Evolutionary conservation across 768 basidiomycete genomes (phyloP).

Genomic region (Leccinum sublutescens): DNA sequence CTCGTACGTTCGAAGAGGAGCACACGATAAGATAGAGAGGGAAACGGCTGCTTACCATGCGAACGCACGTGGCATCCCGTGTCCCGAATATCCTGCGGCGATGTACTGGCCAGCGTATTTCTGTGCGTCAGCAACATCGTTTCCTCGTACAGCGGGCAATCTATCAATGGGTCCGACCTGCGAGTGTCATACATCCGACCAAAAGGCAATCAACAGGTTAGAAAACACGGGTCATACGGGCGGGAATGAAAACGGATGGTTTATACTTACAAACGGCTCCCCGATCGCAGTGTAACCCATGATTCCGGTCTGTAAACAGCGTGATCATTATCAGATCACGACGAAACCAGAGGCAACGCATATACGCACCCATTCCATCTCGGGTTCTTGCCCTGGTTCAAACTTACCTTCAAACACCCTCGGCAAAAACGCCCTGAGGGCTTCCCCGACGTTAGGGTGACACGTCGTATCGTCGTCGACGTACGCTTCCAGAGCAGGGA

Average conservation of each 20-base stretch:
- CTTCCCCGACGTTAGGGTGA: constrained; percentile 45
- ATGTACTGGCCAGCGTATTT: constrained; percentile 62
- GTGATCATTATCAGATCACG: not conserved
- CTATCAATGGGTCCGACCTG: constrained; percentile 64
- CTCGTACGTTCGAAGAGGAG: not conserved
- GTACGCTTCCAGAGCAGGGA: constrained; percentile 47
- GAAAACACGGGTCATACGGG: not conserved
- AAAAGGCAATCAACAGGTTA: not conserved
- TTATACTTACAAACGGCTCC: constrained; percentile 62
- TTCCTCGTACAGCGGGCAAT: constrained; percentile 11
- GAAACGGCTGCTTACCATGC: constrained; percentile 45
- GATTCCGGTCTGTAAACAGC: constrained; percentile 62
- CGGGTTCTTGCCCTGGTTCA: constrained; percentile 48
- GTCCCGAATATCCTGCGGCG: constrained; percentile 70
- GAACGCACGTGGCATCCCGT: constrained; percentile 78
- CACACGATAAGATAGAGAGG: not conserved
- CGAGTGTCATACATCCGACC: not conserved
- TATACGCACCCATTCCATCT: constrained; percentile 76
- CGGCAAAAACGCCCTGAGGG: constrained; percentile 60
- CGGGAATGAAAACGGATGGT: not conserved
- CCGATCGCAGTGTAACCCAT: constrained; percentile 67
- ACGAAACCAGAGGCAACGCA: not conserved
- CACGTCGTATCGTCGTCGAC: constrained; percentile 57
- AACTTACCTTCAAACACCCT: constrained; percentile 54
- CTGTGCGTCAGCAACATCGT: constrained; percentile 11